Evolutionary conservation across 306 rosid species (phyloP), one percentile per base, ranked within the genome.

Genomic region (Pyrus betulifolia): DNA sequence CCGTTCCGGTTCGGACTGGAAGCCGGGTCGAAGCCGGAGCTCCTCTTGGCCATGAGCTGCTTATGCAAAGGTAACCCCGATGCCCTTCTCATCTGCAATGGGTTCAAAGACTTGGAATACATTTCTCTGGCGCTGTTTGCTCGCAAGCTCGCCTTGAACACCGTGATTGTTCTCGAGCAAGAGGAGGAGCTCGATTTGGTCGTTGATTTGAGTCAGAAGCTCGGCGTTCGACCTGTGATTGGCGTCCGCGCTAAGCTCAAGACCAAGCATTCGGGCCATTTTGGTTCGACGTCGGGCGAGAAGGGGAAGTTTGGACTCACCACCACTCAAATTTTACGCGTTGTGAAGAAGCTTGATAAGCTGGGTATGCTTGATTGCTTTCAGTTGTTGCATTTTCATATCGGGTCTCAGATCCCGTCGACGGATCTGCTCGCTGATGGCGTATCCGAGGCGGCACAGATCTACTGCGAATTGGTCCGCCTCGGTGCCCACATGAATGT

Each of bases 1-100:
- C 46, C 85, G 0, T 94, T 85, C 76, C 89, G 95, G 74, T 94
- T 94, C 72, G 98, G 98, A 5, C 55, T 91, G 10, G 98, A 94
- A 82, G 94, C 98, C 2, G 98, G 98, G 6, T 94, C 98, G 4
- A 94, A 94, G 57, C 97, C 98, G 0, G 98, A 94, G 82, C 86
- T 94, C 15, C 94, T 94, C 42, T 70, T 94, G 63, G 96, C 97
- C 4, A 94, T 91, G 98, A 90, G 89, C 83, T 94, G 93, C 57
- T 51, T 94, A 78, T 91, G 98, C 82, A 90, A 91, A 79, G 98
- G 96, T 22, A 87, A 78, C 76, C 76, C 90, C 0, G 94, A 94
- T 2, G 78, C 97, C 0, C 75, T 91, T 51, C 66, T 94, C 65
- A 71, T 94, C 51, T 94, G 97, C 51, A 94, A 94, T 31, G 98